phyloP scores from a whole-genome alignment of 2,329 filamentous ascomycete genomes.

The Leptographium lundbergii region DNA sequence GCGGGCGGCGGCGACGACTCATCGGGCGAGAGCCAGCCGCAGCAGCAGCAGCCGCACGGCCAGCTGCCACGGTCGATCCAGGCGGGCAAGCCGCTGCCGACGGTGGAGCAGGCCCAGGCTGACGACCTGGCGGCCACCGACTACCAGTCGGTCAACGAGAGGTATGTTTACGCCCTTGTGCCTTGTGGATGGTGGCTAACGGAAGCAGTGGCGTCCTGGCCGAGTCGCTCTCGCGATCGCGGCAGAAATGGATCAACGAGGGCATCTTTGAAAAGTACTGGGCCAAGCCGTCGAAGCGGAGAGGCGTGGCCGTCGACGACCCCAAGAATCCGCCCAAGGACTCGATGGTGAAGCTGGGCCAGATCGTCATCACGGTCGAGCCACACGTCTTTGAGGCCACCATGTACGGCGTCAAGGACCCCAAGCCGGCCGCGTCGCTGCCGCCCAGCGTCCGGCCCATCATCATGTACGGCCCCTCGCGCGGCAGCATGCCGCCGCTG shows the following conservation, averaged over 20 bases:
- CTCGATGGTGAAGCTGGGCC: constrained; percentile 60
- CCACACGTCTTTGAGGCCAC: constrained; percentile 69
- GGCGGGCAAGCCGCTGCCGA: constrained; percentile 57
- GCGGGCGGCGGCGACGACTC: constrained; percentile 13
- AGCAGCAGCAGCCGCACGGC: constrained; percentile 18
- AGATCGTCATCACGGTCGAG: constrained; percentile 62
- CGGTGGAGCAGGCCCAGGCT: constrained; percentile 53
- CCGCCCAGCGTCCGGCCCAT: constrained; percentile 36
- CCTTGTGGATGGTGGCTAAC: constrained; percentile 11
- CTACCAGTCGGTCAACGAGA: constrained; percentile 63
- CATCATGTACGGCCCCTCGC: constrained; percentile 53
- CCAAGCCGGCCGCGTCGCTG: constrained; percentile 33
- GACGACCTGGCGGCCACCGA: constrained; percentile 49
- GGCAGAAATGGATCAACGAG: constrained; percentile 58
- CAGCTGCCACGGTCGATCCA: constrained; percentile 50
- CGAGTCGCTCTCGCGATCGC: constrained; percentile 61
- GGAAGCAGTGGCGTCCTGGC: constrained; percentile 54
- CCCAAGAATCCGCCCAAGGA: constrained; percentile 57
- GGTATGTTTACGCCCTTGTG: constrained; percentile 26
- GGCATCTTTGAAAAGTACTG: constrained; percentile 68
- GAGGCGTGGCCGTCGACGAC: constrained; percentile 50
- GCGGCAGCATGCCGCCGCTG: constrained; percentile 44
- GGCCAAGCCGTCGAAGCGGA: constrained; percentile 59
- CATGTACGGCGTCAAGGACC: constrained; percentile 59
- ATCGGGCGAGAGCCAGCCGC: constrained; percentile 20